phyloP scores from a whole-genome alignment of 2,329 filamentous ascomycete genomes.

The Colletotrichum endophyticum region DNA sequence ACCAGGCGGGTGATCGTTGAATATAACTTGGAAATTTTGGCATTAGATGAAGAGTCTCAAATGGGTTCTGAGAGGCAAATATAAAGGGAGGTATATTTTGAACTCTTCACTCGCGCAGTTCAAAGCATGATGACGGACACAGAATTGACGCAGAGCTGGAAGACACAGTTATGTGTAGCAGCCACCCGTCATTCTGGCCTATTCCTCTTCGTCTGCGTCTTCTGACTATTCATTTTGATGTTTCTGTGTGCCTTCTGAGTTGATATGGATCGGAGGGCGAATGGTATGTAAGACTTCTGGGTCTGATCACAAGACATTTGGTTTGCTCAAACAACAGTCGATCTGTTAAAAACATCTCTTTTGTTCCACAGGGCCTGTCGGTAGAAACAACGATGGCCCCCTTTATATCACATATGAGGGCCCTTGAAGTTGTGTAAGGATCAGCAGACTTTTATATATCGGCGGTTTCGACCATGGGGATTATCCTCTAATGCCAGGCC shows the following conservation, averaged over 20 bases:
- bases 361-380: neutral
- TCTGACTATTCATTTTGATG: accelerated
- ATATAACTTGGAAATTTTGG: neutral
- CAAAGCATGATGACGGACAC: neutral
- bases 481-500: no score
- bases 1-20: neutral
- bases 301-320: neutral
- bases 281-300: accelerated
- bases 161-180: neutral
- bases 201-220: neutral
- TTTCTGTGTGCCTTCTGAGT: accelerated
- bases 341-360: neutral
- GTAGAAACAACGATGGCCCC: accelerated
- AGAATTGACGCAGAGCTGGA: accelerated
- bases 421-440: neutral
- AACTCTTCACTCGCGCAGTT: accelerated
- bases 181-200: accelerated
- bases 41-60: neutral
- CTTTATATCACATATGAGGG: neutral
- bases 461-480: neutral
- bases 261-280: neutral
- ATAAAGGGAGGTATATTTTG: no score
- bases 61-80: neutral
- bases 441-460: accelerated
- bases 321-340: neutral